Evolutionary conservation across 495 filamentous ascomycete species (phyloP).

Genomic region (Aspergillus incahuasiensis): DNA sequence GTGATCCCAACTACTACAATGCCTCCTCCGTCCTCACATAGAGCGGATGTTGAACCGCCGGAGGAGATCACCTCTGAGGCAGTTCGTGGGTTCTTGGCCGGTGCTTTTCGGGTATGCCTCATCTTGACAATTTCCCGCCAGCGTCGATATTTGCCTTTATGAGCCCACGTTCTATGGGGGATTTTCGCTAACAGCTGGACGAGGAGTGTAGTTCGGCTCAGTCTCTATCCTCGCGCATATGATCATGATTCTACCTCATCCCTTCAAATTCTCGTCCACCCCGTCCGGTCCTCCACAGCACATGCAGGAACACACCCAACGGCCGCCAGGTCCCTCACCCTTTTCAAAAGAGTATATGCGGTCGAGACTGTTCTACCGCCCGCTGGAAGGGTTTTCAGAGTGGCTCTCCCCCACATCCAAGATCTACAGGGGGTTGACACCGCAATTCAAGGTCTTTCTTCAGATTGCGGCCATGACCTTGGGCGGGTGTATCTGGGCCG

Average conservation of each 20-base stretch:
- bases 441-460: conserved; percentile 90
- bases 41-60: conserved; percentile 37
- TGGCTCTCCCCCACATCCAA: conserved; percentile 52
- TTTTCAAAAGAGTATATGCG: conserved; percentile 37
- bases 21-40: conserved; percentile 38
- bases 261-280: conserved; percentile 37
- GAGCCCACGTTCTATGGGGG: not conserved
- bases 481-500: conserved; percentile 79
- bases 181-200: not conserved
- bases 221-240: conserved; percentile 47
- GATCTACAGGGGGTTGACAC: conserved; percentile 74
- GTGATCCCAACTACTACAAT: conserved; percentile 19
- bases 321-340: conserved; percentile 19
- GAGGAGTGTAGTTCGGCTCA: conserved; percentile 37
- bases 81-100: conserved; percentile 40
- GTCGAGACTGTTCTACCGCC: conserved; percentile 39
- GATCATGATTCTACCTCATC: conserved; percentile 44
- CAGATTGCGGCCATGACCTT: conserved; percentile 87
- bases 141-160: not conserved
- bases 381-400: conserved; percentile 41
- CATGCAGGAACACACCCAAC: conserved; percentile 1
- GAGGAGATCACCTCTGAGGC: conserved; percentile 39
- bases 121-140: not conserved
- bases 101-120: conserved; percentile 40
- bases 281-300: conserved; percentile 19